These are phyloP conservation scores for Nyssa sinensis DNA, from an alignment of 148 eudicot species.

Conservation along the genomic window DNA sequence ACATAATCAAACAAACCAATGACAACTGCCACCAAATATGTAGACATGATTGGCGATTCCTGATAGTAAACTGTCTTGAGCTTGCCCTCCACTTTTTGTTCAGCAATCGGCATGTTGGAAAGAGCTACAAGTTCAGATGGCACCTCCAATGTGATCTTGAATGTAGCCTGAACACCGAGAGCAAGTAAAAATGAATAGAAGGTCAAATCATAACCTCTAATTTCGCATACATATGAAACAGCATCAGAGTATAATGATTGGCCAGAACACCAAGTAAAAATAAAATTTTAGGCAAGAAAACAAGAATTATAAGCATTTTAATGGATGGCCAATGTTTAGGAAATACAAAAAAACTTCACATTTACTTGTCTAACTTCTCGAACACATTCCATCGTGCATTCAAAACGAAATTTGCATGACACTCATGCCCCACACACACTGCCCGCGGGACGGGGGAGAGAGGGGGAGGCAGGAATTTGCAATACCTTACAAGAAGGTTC, in stretches of 20 bases:
- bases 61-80: constrained; percentile 69
- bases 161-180: constrained; percentile 62
- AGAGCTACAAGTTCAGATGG: constrained; percentile 85
- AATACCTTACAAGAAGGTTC: constrained; percentile 94
- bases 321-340: background rate
- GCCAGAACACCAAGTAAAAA: background rate
- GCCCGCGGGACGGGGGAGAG: background rate
- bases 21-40: constrained; percentile 88
- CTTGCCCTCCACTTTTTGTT: constrained; percentile 64
- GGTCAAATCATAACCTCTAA: background rate
- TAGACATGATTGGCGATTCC: constrained; percentile 95
- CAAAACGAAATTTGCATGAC: background rate
- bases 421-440: background rate
- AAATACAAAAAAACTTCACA: background rate
- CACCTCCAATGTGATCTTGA: constrained; percentile 84
- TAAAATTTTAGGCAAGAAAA: background rate
- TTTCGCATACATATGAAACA: background rate
- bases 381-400: background rate
- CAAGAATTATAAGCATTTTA: too few relatives aligned
- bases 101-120: constrained; percentile 88
- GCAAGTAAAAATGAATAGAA: background rate
- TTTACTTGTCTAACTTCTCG: background rate
- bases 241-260: background rate
- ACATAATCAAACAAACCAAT: constrained; percentile 89
- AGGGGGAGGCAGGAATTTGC: background rate